Percentiles rank a stretch among this genome's conserved stretches.
Conservation (phyloP, 1,284 basidiomycete genomes). For the Flammula alnicola region DNA sequence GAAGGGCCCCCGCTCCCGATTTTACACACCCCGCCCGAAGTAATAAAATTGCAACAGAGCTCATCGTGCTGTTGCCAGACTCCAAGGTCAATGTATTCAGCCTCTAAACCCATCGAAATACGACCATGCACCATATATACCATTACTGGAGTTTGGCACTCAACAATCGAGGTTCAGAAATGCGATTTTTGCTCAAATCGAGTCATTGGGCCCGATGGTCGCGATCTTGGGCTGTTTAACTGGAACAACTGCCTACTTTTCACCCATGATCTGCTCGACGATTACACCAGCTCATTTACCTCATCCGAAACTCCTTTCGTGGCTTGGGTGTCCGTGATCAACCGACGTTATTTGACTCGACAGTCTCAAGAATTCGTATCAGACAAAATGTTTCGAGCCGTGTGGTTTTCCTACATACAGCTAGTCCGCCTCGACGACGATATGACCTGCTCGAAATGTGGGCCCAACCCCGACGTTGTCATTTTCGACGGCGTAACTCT, state of each 20-base stretch:
- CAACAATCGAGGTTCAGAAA: slow-evolving; percentile 6
- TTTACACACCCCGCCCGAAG: neutral
- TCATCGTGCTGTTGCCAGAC: slow-evolving; percentile 2
- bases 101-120: neutral
- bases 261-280: slow-evolving; percentile 34
- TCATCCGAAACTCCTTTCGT: slow-evolving; percentile 35
- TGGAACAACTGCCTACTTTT: slow-evolving; percentile 32
- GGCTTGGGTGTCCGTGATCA: slow-evolving; percentile 27
- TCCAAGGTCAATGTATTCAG: neutral
- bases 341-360: slow-evolving; percentile 16
- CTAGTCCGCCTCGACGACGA: slow-evolving; percentile 25
- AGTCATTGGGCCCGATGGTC: slow-evolving; percentile 29
- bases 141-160: neutral
- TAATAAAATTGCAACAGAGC: neutral
- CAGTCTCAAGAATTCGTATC: slow-evolving; percentile 17
- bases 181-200: neutral
- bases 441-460: slow-evolving; percentile 28
- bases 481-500: slow-evolving; percentile 33
- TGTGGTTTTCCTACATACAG: slow-evolving; percentile 30
- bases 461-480: slow-evolving; percentile 20
- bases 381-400: slow-evolving; percentile 21
- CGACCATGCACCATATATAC: neutral
- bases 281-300: slow-evolving; percentile 34
- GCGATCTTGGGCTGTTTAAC: slow-evolving; percentile 33
- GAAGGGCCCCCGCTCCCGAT: slow-evolving; percentile 7